Percentiles rank a stretch among this genome's conserved stretches.
Conservation (phyloP, 805 yeast species). For the Nadsonia fulvescens region DNA sequence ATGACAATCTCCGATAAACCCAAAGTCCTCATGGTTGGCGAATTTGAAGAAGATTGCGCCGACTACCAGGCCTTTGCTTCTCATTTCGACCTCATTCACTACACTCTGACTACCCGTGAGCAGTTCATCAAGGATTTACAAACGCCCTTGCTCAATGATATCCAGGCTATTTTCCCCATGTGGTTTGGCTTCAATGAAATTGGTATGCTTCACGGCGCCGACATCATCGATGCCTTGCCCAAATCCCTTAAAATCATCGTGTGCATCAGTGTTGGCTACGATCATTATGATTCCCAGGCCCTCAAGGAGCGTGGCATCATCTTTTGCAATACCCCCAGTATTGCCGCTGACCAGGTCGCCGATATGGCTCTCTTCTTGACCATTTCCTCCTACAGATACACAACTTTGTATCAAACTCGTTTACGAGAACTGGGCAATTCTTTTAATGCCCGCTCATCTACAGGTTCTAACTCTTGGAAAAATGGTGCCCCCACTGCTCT, state of each 20-base stretch:
- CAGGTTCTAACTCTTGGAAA: conserved; percentile 7
- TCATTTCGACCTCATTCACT: conserved; percentile 6
- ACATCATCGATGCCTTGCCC: conserved; percentile 30
- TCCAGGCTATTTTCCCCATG: conserved; percentile 37
- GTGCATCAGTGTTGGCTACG: conserved; percentile 45
- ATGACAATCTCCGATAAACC: too few relatives aligned
- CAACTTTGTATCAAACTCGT: conserved; percentile 27
- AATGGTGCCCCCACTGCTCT: conserved; percentile 4
- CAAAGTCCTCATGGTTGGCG: conserved; percentile 6
- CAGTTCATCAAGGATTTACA: conserved; percentile 25
- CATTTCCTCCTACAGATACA: conserved; percentile 41
- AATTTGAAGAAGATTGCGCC: conserved; percentile 1
- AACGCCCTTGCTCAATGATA: conserved; percentile 22
- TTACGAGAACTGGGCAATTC: conserved; percentile 28
- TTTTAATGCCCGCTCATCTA: conserved; percentile 24
- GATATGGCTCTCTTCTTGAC: conserved; percentile 48
- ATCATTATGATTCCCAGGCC: conserved; percentile 28
- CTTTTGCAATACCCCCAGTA: conserved; percentile 35
- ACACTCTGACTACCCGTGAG: conserved; percentile 13
- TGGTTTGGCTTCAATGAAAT: conserved; percentile 28
- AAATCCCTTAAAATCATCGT: conserved; percentile 28
- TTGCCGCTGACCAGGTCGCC: conserved; percentile 53
- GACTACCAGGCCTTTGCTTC: conserved; percentile 2
- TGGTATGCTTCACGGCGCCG: conserved; percentile 10
- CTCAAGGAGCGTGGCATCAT: conserved; percentile 28